Evolutionary conservation across 148 eudicot species (phyloP).

Genomic region (Arctostaphylos glauca): DNA sequence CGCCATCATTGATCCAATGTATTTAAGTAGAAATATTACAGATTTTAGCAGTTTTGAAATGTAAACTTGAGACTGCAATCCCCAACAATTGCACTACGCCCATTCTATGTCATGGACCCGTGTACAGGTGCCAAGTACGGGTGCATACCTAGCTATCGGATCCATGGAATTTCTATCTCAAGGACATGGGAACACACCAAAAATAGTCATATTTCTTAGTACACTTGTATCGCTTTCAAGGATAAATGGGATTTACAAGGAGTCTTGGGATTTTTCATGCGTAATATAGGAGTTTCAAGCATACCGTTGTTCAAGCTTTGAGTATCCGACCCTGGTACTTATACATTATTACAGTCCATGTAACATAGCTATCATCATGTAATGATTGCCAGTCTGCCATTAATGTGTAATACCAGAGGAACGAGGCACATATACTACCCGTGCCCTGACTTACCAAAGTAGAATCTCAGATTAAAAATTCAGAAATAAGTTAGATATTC

Average conservation of each 20-base stretch:
- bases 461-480: not conserved
- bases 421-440: not conserved
- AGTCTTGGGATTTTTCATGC: too few species aligned
- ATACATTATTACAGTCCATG: not conserved
- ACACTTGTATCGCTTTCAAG: not conserved
- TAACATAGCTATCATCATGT: not conserved
- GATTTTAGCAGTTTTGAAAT: not conserved
- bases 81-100: not conserved
- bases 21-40: not conserved
- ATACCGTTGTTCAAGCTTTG: not conserved
- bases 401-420: not conserved
- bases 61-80: not conserved
- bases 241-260: too few species aligned
- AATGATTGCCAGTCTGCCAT: not conserved
- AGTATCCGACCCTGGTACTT: not conserved
- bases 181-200: not conserved
- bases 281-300: too few species aligned
- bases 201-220: not conserved
- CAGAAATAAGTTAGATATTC: slow-evolving; percentile 1
- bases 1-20: not conserved
- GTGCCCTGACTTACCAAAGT: not conserved
- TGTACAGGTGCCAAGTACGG: not conserved
- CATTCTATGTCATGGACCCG: not conserved
- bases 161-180: not conserved
- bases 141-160: not conserved